Base-by-base conservation (phyloP, 2,329 filamentous ascomycete genomes). In the Elsinoe perseae region DNA sequence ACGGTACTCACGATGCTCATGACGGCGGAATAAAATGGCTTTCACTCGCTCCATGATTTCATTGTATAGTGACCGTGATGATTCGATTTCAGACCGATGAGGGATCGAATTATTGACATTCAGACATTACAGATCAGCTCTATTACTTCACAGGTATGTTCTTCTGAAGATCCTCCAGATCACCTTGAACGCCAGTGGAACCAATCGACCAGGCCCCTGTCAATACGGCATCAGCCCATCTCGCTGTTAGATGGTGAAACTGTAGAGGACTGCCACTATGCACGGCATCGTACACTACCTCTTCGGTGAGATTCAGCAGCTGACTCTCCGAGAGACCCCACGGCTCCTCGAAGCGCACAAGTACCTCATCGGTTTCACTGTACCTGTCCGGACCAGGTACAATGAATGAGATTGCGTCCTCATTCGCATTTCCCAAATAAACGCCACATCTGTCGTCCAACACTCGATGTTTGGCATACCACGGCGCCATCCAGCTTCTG, bases 371-470 rank as follows among this genome's bases (percentile, higher is more conserved):
- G 12, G 25, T 34, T 9, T 21, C 18, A n/a, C 32, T 28, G 7
- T 25, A 14, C 34, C 32, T 32, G 10, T 36, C n/a, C 2, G 40
- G 18, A 8, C 40, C 40, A 25, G 56, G 56, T 25, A 43, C 16
- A 16, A 57, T 23, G 7, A 54, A 32, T 4, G 34, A 42, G 23
- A 54, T n/a, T 9, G 5, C 12, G 28, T 56, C 53, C 10, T 42
- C 53, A n/a, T 56, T 8, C 40, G 18, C 36, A 20, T 57, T 54
- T 2, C 9, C 27, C 46, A 57, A 25, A 42, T 57, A 57, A 3
- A 57, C 16, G 12, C 56, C 56, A 36, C 48, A 57, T n/a, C 48
- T 38, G 25, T 54, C 48, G 27, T 57, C 56, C 20, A 57, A 36
- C 9, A 57, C 21, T 18, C 16, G 10, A 12, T 53, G 20, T 9